A percentile compares a stretch with the other conserved stretches of the same genome.
phyloP scores from a whole-genome alignment of 441 rosid genomes.

The Populus hybrid region DNA sequence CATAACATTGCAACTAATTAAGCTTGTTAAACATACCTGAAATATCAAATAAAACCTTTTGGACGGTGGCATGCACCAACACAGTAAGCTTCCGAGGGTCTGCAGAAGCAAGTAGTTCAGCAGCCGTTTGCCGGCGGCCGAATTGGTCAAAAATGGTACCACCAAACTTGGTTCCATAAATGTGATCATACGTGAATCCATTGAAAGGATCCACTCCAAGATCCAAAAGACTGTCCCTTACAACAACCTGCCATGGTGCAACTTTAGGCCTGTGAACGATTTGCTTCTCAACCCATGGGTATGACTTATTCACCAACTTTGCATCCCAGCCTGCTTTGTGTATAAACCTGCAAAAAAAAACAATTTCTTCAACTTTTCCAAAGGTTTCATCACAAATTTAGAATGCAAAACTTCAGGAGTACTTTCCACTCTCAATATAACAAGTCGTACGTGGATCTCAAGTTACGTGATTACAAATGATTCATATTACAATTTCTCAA shows the following conservation, averaged over 20 bases:
- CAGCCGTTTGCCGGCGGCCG: constrained; percentile 90
- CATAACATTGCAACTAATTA: not conserved
- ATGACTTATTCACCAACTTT: constrained; percentile 82
- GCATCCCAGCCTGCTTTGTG: constrained; percentile 76
- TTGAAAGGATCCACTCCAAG: constrained; percentile 81
- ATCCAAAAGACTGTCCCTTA: constrained; percentile 76
- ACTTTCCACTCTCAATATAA: too few relatives aligned
- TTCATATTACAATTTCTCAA: too few relatives aligned
- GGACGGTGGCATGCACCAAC: constrained; percentile 77
- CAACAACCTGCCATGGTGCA: constrained; percentile 73
- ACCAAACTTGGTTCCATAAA: constrained; percentile 87
- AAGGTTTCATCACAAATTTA: not conserved
- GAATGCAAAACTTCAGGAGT: too few relatives aligned
- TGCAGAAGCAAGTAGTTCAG: constrained; percentile 78
- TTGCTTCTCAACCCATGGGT: constrained; percentile 81
- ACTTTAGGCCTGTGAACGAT: constrained; percentile 66
- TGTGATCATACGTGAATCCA: constrained; percentile 87
- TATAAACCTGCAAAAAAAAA: constrained; percentile 54
- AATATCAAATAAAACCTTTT: constrained; percentile 66
- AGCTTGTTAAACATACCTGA: constrained; percentile 35
- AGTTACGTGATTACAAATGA: too few relatives aligned
- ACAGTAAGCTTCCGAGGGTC: constrained; percentile 70
- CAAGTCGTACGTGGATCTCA: too few relatives aligned
- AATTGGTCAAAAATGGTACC: constrained; percentile 88
- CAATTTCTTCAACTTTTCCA: not conserved